Base-by-base conservation (phyloP, 2,329 filamentous ascomycete genomes). In the Monosporascus sp. region DNA sequence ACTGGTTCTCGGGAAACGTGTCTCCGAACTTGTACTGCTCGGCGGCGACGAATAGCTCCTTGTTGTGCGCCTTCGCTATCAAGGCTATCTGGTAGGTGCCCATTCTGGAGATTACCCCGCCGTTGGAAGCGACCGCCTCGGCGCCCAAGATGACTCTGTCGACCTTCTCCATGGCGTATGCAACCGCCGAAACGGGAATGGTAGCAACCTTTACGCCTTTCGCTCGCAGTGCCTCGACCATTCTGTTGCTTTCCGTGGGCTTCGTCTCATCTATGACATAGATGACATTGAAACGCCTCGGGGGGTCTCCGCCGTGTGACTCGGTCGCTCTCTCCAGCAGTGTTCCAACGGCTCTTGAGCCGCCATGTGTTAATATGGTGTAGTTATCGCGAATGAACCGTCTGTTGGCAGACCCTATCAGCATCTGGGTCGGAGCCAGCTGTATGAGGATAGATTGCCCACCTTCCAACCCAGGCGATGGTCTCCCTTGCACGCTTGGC, bases 1-100 rank as follows among this genome's bases (percentile, higher is more conserved):
- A 67, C 71, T 96, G 90, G 57, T 87, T 85, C 22, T 94, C 74
- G 1, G 93, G 90, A 64, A 92, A 94, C 52, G 94, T 80, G 63
- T 91, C 82, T 46, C 95, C 90, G 67, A 99, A 97, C 74, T 99
- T 99, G 77, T 99, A 94, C 64, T 89, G 95, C 75, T 99, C 94
- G 1, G 88, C 88, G 5, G 94, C 91, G 18, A 96, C 91, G 65
- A 95, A 96, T 62, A 97, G 90, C 39, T 86, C 83, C 45, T 77
- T 77, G 27, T 72, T 69, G 56, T 81, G 80, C 15, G 81, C 81
- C 63, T 86, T 86, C 5, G 92, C 91, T 50, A 97, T 75, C 61
- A 90, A 76, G 2, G 90, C 92, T 62, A 97, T 87, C 74, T 96
- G 91, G 62, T 89, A 93, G 2, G 82, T 85, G 50, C 93, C 93